Evolutionary conservation across 1,139 yeast species (phyloP), one percentile per base, ranked within the genome.

Genomic region (Kodamaea fungicola): DNA sequence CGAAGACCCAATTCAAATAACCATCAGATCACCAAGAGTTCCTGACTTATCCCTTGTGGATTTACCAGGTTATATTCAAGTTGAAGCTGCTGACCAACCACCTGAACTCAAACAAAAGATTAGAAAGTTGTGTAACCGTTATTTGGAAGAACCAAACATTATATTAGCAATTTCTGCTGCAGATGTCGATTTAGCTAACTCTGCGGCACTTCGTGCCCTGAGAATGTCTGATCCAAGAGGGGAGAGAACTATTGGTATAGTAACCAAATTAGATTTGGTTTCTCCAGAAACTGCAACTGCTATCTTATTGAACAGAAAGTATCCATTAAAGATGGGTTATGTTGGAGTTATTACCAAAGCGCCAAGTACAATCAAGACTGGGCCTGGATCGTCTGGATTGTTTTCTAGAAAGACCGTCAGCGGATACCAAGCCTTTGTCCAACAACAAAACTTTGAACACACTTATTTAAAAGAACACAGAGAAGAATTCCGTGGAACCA

Each of bases 31-130:
- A 2, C 95, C 97, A 3, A 73, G 79, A 37, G 95, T 92, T 5
- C 98, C 98, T 0, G 98, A 94, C 62, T 70, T 92, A 41, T 88
- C 97, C 0, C 67, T 94, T 48, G 96, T 94, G 13, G 99, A 92
- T 66, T 68, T 94, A 42, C 99, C 99, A 0, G 99, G 99, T 4
- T 94, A 94, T 57, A 94, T 94, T 47, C 98, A 94, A 61, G 82
- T 94, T 2, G 96, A 94, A 55, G 95, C 97, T 1, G 90, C 95
- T 4, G 97, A 92, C 59, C 98, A 94, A 62, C 98, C 99, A 1
- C 64, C 73, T 4, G 87, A 83, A 45, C 71, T 94, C 45, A 90
- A 92, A 56, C 74, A 74, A 33, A 86, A 83, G 55, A 94, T 94
- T 49, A 71, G 87, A 44, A 76, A 73, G 38, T 67, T 94, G 23